Percentiles rank a stretch among this genome's conserved stretches.
These are phyloP conservation scores for Dichomitus squalens DNA, from an alignment of 1,284 basidiomycete species.

Conservation along the genomic window DNA sequence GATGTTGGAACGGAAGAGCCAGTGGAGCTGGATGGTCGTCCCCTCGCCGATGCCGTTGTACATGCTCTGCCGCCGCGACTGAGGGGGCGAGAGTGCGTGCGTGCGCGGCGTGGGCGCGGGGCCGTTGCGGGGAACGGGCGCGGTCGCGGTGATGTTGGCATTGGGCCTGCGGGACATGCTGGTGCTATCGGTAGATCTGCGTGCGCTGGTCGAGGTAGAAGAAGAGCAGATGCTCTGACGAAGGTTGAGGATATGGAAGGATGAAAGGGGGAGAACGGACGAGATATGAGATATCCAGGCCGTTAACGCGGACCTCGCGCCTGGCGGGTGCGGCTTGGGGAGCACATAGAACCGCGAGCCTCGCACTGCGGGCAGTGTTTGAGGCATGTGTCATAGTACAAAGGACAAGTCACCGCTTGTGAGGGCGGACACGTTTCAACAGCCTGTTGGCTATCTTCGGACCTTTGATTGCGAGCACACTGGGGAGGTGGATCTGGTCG, in stretches of 20 bases:
- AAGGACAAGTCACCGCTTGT: not conserved
- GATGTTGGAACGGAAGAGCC: constrained; percentile 74
- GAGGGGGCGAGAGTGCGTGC: constrained; percentile 24
- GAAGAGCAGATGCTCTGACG: constrained; percentile 13
- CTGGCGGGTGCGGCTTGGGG: constrained; percentile 14
- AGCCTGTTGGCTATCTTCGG: constrained; percentile 14
- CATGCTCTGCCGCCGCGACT: constrained; percentile 29
- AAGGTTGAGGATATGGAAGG: constrained; percentile 22
- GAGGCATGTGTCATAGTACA: constrained; percentile 20
- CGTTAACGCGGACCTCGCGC: constrained; percentile 18
- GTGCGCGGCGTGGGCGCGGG: constrained; percentile 27
- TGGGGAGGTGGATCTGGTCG: not conserved
- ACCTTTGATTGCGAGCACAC: constrained; percentile 1
- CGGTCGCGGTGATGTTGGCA: constrained; percentile 18
- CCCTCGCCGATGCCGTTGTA: constrained; percentile 25
- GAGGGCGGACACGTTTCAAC: constrained; percentile 19
- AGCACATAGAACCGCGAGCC: constrained; percentile 7
- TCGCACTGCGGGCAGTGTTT: constrained; percentile 9
- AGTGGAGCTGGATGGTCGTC: constrained; percentile 46
- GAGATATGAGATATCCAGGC: constrained; percentile 25
- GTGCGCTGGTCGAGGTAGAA: constrained; percentile 4
- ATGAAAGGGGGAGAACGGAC: constrained; percentile 10
- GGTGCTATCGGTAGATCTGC: constrained; percentile 11
- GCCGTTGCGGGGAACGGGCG: constrained; percentile 15
- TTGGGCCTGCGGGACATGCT: constrained; percentile 26